Conservation (phyloP, 106 monocot genomes). For the Allium cepa region DNA sequence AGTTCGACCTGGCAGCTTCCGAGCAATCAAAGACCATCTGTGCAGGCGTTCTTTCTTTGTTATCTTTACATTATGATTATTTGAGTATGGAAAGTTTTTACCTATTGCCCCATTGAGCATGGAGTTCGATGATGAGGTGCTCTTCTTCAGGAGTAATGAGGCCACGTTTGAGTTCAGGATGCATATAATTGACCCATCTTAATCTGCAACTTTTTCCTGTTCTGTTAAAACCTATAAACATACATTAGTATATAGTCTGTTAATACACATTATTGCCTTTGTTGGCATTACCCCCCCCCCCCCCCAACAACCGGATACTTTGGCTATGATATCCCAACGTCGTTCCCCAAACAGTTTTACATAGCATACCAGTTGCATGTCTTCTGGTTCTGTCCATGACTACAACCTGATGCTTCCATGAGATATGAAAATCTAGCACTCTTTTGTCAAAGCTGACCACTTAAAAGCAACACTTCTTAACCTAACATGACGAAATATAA, state of each 20-base stretch:
- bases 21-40: conserved; percentile 78
- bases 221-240: conserved; percentile 52
- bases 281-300: conserved; percentile 8
- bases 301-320: conserved; percentile 86
- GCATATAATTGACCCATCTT: conserved; percentile 54
- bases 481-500: too few species aligned
- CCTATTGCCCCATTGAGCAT: conserved; percentile 77
- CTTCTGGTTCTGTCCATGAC: conserved; percentile 85
- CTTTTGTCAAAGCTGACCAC: too few species aligned
- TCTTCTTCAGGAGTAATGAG: conserved; percentile 74
- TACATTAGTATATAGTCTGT: background rate
- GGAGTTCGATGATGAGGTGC: conserved; percentile 54
- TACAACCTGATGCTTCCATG: too few species aligned
- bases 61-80: background rate
- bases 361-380: conserved; percentile 71
- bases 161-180: conserved; percentile 66
- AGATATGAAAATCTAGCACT: too few species aligned
- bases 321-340: conserved; percentile 92
- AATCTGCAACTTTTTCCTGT: conserved; percentile 89
- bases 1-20: conserved; percentile 62
- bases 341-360: conserved; percentile 78
- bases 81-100: background rate
- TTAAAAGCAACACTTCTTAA: too few species aligned
- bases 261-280: conserved; percentile 6
- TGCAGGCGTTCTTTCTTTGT: background rate